Base-by-base conservation (phyloP, 2,329 filamentous ascomycete species). In the Aspergillus fumigatiaffinis region DNA sequence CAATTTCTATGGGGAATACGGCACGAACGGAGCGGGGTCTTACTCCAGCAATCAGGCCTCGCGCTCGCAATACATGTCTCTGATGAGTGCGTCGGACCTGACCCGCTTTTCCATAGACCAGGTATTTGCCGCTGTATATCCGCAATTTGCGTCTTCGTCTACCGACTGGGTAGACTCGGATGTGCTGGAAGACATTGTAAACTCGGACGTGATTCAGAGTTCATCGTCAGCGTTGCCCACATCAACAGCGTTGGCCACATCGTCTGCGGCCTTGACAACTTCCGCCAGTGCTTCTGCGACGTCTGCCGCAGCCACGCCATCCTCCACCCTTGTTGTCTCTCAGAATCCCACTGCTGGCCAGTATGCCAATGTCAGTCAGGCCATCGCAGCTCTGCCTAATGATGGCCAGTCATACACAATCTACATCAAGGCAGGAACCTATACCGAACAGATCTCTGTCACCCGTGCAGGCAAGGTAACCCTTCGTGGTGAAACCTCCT, bases 321-420 rank as follows among this genome's bases (percentile, higher is more conserved):
- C 66, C 46, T 64, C 70, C 6, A 70, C 71, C 3, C 68, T 76
- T 0, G 76, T 73, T 3, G 64, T 75, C 38, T 53, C 52, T 3
- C 52, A 21, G 1, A 68, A 70, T 55, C 55, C 77, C 29, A 62
- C 75, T 2, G 66, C 65, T 2, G 72, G 72, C 14, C 71, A 79
- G 38, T 80, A 76, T 56, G 62, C 67, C 21, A 77, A 73, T 4
- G 71, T 81, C 1, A 71, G 74, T 3, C 73, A 77, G 14, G 79
- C 79, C 6, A 70, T 80, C 21, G 72, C 71, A 12, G 77, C 77
- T 9, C 66, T 81, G 9, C 76, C 77, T 10, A 74, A 71, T 50
- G 74, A 79, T 51, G 68, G 71, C 41, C 67, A 74, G 32, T 63
- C 71, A 10, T 75, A 78, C 56, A 73, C 71, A 6, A 77, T 79